phyloP scores from a whole-genome alignment of 768 basidiomycete species.

The Albatrellus ellisii region DNA sequence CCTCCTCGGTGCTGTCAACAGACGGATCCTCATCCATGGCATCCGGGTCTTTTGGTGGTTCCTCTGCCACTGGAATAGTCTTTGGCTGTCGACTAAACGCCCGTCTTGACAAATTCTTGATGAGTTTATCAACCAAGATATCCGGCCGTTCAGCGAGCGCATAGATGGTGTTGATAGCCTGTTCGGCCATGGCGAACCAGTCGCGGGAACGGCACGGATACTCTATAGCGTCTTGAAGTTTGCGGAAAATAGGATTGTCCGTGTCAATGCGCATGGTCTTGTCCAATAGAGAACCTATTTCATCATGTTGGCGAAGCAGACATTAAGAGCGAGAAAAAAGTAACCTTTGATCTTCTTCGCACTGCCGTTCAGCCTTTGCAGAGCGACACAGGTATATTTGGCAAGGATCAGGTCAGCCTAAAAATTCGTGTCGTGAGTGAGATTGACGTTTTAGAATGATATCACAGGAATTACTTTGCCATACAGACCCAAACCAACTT shows the following conservation, averaged over 20 bases:
- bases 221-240: constrained; percentile 71
- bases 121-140: constrained; percentile 60
- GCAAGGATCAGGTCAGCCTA: constrained; percentile 85
- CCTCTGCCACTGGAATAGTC: constrained; percentile 15
- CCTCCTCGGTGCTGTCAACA: constrained; percentile 14
- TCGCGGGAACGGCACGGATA: constrained; percentile 74
- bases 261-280: constrained; percentile 79
- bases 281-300: constrained; percentile 71
- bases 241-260: constrained; percentile 75
- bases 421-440: neutral
- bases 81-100: constrained; percentile 37
- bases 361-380: constrained; percentile 87
- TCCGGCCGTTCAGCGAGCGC: constrained; percentile 92
- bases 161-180: constrained; percentile 93
- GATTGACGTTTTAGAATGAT: neutral
- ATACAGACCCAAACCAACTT: constrained; percentile 70
- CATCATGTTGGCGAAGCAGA: neutral
- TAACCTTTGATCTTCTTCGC: constrained; percentile 94
- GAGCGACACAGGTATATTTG: constrained; percentile 84
- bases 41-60: constrained; percentile 27
- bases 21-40: constrained; percentile 43
- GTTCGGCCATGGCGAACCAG: constrained; percentile 96
- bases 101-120: constrained; percentile 66
- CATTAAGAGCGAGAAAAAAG: constrained; percentile 1
- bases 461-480: constrained; percentile 47